Evolutionary conservation across 768 basidiomycete species (phyloP), one percentile per base, ranked within the genome.

Genomic region (Lactarius tabidus): DNA sequence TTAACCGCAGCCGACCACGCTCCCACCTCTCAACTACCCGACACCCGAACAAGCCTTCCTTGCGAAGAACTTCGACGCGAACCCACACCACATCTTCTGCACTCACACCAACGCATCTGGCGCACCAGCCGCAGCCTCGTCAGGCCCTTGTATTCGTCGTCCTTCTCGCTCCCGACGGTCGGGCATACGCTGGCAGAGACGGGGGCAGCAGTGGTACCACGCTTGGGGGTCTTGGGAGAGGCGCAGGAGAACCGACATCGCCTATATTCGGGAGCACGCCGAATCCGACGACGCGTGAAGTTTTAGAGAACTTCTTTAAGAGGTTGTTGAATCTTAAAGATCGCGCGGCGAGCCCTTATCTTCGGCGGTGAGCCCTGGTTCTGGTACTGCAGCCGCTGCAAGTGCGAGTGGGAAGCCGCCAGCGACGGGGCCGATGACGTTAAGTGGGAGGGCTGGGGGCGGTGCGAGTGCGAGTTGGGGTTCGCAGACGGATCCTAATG

Each of bases 31-130:
- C 79, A 91, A 91, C 73, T 86, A 84, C 26, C 91, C 91, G 0
- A 89, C 85, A 38, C 86, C 90, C 28, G 96, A 98, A 73, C 95
- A 98, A 76, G 81, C 85, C 0, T 98, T 98, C 82, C 86, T 98
- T 12, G 83, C 88, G 2, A 88, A 89, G 72, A 90, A 98, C 71
- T 93, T 93, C 75, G 95, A 96, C 75, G 86, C 93, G 72, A 91
- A 96, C 67, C 83, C 90, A 45, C 93, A 91, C 77, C 95, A 94
- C 70, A 86, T 89, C 3, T 97, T 97, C 84, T 83, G 91, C 62
- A 90, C 90, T 63, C 88, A 88, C 1, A 77, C 82, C 53, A 89
- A 90, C 62, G 77, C 81, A 0, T 77, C 81, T 5, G 74, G 82
- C n/a, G n/a, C n/a, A n/a, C 77, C 81, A 2, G 72, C 83, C 1